Evolutionary conservation across 116 monocot genomes (phyloP).

Genomic region (Cymodocea nodosa): DNA sequence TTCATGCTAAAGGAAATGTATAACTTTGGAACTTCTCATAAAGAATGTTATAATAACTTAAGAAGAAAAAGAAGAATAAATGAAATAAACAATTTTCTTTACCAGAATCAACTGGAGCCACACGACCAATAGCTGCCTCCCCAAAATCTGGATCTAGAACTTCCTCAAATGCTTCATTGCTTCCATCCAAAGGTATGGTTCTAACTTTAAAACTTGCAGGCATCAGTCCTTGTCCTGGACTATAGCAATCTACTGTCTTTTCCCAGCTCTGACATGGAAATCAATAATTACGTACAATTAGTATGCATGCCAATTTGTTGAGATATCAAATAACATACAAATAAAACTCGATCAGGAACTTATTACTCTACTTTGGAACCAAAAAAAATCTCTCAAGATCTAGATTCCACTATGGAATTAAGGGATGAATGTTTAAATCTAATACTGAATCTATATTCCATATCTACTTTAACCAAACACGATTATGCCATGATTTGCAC

Average conservation of each 20-base stretch:
- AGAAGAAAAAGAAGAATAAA: background rate
- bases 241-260: constrained; percentile 98
- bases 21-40: no score
- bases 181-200: constrained; percentile 71
- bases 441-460: no score
- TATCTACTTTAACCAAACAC: no score
- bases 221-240: constrained; percentile 98
- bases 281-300: no score
- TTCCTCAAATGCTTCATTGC: constrained; percentile 74
- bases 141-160: constrained; percentile 96
- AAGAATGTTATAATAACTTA: background rate
- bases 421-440: no score
- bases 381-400: no score
- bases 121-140: constrained; percentile 93
- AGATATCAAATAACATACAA: background rate
- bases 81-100: constrained; percentile 1
- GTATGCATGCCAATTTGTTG: background rate
- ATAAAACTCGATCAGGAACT: no score
- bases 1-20: no score
- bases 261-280: constrained; percentile 70
- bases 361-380: no score
- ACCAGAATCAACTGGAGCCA: constrained; percentile 99
- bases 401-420: no score
- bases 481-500: no score
- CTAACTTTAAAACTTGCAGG: constrained; percentile 98